Percentiles rank a stretch among this genome's conserved stretches.
These are phyloP conservation scores for Metarhizium sp. DNA, from an alignment of 2,329 filamentous ascomycete genomes.

Conservation along the genomic window DNA sequence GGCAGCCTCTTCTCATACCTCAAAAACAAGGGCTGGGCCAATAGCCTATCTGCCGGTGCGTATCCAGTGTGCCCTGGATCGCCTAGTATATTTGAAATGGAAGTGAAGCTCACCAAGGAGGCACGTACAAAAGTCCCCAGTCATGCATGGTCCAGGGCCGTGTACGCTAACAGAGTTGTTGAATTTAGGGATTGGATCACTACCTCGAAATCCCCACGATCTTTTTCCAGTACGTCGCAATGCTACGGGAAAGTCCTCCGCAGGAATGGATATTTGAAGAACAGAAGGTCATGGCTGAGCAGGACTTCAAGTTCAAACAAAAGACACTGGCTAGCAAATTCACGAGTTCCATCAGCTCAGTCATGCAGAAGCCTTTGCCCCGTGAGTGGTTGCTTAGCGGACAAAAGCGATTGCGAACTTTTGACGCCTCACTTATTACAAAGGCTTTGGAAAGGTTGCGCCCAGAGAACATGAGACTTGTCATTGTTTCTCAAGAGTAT, in stretches of 20 bases:
- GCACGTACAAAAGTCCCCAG: constrained; percentile 27
- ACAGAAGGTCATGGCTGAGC: constrained; percentile 79
- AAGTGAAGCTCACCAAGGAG: constrained; percentile 74
- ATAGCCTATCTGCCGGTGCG: constrained; percentile 68
- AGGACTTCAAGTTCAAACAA: constrained; percentile 91
- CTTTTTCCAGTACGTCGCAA: constrained; percentile 84
- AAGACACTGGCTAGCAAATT: constrained; percentile 86
- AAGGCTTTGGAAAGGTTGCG: constrained; percentile 64
- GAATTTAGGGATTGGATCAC: constrained; percentile 53
- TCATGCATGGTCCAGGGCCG: too few relatives aligned
- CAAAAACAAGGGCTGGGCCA: constrained; percentile 86
- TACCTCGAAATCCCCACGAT: constrained; percentile 76
- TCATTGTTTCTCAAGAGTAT: constrained; percentile 71
- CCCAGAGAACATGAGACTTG: constrained; percentile 84
- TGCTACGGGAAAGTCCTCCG: constrained; percentile 71
- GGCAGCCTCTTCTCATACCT: constrained; percentile 86
- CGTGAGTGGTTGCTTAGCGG: constrained; percentile 83
- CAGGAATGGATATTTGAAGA: constrained; percentile 94
- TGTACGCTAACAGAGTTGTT: background rate
- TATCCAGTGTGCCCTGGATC: constrained; percentile 68
- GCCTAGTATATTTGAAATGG: constrained; percentile 69
- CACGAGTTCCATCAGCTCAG: constrained; percentile 71
- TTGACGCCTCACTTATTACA: constrained; percentile 68
- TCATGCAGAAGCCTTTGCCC: constrained; percentile 87
- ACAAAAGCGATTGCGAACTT: constrained; percentile 65